Base-by-base conservation (phyloP, 2,329 filamentous ascomycete genomes). In the Fusarium veterinarium region DNA sequence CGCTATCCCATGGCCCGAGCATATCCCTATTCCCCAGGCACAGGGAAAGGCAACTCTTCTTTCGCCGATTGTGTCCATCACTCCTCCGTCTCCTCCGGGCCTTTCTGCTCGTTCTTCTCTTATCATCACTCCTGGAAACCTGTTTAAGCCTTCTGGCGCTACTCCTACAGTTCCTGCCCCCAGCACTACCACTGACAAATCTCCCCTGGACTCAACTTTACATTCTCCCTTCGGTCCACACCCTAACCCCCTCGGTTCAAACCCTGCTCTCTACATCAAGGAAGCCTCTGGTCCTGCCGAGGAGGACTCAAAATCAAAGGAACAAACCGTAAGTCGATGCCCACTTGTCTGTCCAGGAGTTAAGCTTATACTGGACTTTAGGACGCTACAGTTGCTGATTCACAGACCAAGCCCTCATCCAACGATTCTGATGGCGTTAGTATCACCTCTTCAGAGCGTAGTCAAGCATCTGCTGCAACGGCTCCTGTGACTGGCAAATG, bases 1-100 rank as follows among this genome's bases (percentile, higher is more conserved):
- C 48, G 91, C 91, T 2, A 80, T 94, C 5, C 85, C 84, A 0
- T 90, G 88, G 86, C 88, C 88, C 0, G 64, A 48, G 19, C 52
- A 67, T 19, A 55, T 73, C 13, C 57, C 71, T 16, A 20, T 48
- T n/a, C 61, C 62, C 25, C 16, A 16, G 46, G 20, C 20, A 31
- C n/a, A 33, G 14, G 46, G 46, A 31, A 31, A 49, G 11, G 5
- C 46, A 23, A 49, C 48, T 19, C 12, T 37, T 37, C 31, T 9
- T 37, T 17, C 48, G 14, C 48, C 31, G 9, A 13, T 52, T 25
- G 31, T 52, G 10, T 25, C 31, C 6, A 37, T 52, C 31, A 37
- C 48, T 35, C 48, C 48, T 14, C 48, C 48, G 17, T 52, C 48
- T 25, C 48, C 31, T 37, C 23, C 31, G 16, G n/a, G 31, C 31